Conservation (phyloP, 306 rosid species). For the Prunus kanzakura region DNA sequence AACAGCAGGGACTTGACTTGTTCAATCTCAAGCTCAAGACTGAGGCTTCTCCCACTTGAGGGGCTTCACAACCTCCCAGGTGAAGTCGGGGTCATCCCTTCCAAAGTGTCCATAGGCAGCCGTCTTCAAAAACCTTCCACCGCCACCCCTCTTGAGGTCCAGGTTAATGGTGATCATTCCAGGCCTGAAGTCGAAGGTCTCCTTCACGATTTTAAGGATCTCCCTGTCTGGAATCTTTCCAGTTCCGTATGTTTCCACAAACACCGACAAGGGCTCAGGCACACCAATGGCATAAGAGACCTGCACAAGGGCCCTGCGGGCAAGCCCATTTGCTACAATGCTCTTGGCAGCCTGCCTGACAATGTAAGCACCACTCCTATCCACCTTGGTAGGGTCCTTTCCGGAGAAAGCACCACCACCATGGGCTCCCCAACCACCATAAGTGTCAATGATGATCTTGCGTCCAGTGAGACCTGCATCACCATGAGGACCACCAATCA, state of each 20-base stretch:
- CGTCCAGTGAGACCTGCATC: slow-evolving; percentile 99
- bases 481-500: slow-evolving; percentile 98
- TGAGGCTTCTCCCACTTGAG: slow-evolving; percentile 96
- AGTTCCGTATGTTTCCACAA: slow-evolving; percentile 76
- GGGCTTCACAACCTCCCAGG: slow-evolving; percentile 99
- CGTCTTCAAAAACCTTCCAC: slow-evolving; percentile 82
- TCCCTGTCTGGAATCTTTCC: slow-evolving; percentile 95
- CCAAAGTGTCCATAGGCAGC: slow-evolving; percentile 99
- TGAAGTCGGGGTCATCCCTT: slow-evolving; percentile 95
- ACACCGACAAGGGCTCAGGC: slow-evolving; percentile 90
- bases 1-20: slow-evolving; percentile 15
- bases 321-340: slow-evolving; percentile 84
- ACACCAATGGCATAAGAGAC: slow-evolving; percentile 99
- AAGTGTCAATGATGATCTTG: slow-evolving; percentile 94
- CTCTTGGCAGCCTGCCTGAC: slow-evolving; percentile 99
- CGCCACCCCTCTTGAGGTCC: slow-evolving; percentile 92
- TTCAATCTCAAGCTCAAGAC: slow-evolving; percentile 28
- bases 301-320: slow-evolving; percentile 91
- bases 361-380: slow-evolving; percentile 96
- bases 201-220: slow-evolving; percentile 88
- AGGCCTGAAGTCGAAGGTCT: slow-evolving; percentile 91
- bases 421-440: slow-evolving; percentile 99
- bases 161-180: slow-evolving; percentile 96
- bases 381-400: slow-evolving; percentile 99
- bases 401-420: slow-evolving; percentile 99